Evolutionary conservation across 768 basidiomycete species (phyloP), one percentile per base, ranked within the genome.

Genomic region (Xerocomellus amylosporus): DNA sequence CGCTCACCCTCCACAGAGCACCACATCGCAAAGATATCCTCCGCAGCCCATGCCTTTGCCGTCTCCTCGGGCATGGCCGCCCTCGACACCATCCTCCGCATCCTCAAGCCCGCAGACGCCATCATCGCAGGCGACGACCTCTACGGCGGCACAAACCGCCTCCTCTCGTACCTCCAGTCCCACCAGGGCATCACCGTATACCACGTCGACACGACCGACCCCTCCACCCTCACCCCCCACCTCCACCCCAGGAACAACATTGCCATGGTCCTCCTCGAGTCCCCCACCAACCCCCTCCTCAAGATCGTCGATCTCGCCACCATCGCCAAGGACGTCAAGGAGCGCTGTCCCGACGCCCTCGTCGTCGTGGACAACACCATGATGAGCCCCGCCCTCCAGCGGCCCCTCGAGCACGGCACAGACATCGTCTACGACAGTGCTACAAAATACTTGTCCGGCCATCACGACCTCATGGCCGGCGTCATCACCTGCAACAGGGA

Each of bases 381-480:
- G 97, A 98, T 98, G 96, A 97, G 94, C 67, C 96, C 97, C 15
- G 98, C 98, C 73, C 78, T 98, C 8, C 94, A 96, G 68, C 77
- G 95, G 53, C 97, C 97, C 12, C 81, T 98, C 36, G 93, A 98
- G 65, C 88, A 97, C 52, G 97, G 96, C 15, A 92, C 92, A 45
- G 97, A 99, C 68, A 85, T 99, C 51, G 95, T 98, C 9, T 99
- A 99, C 65, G 97, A 99, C 72, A 95, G 93, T 55, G 97, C 87
- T 10, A 98, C 97, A 22, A 99, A 99, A 69, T 98, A 98, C 72
- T 79, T 99, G 43, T 93, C 90, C 53, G 97, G 97, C 8, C 97
- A 99, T 66, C 97, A 99, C 73, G 97, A 99, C 69, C 84, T 99
- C 59, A 99, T 99, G 97, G 96, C 97, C 0, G 97, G 97, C 55